Evolutionary conservation across 805 yeast genomes (phyloP).

Genomic region (Saturnispora silvae): DNA sequence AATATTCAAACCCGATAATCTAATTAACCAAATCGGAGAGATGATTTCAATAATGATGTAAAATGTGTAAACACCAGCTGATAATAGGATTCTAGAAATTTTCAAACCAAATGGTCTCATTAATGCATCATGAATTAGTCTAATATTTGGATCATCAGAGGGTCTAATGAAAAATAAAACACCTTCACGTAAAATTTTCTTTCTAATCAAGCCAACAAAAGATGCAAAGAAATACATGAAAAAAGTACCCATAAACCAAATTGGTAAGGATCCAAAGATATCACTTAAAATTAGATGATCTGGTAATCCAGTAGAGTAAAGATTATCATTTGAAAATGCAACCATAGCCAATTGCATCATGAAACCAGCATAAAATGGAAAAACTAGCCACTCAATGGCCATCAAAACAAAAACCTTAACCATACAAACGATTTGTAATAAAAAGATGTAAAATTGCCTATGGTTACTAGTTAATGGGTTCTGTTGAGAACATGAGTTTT

Average conservation of each 20-base stretch:
- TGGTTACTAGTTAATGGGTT: constrained; percentile 41
- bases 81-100: constrained; percentile 56
- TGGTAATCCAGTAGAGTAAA: constrained; percentile 12
- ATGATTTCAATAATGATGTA: constrained; percentile 74
- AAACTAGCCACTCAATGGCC: constrained; percentile 67
- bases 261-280: constrained; percentile 5
- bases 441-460: constrained; percentile 39
- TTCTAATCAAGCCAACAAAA: constrained; percentile 75
- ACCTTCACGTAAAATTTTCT: constrained; percentile 69
- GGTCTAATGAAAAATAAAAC: constrained; percentile 85
- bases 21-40: constrained; percentile 39
- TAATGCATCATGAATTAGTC: constrained; percentile 78
- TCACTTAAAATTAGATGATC: background rate
- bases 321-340: constrained; percentile 35
- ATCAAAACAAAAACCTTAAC: constrained; percentile 68
- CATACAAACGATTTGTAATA: constrained; percentile 50
- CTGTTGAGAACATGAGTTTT: constrained; percentile 22
- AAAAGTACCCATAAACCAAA: constrained; percentile 66
- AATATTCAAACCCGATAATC: constrained; percentile 27
- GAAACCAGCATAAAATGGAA: constrained; percentile 81
- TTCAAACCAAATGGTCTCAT: constrained; percentile 68
- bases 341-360: constrained; percentile 59
- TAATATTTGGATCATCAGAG: constrained; percentile 86
- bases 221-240: constrained; percentile 85
- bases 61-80: constrained; percentile 63